Conservation (phyloP, 2,329 filamentous ascomycete species). For the Nemania sp. region DNA sequence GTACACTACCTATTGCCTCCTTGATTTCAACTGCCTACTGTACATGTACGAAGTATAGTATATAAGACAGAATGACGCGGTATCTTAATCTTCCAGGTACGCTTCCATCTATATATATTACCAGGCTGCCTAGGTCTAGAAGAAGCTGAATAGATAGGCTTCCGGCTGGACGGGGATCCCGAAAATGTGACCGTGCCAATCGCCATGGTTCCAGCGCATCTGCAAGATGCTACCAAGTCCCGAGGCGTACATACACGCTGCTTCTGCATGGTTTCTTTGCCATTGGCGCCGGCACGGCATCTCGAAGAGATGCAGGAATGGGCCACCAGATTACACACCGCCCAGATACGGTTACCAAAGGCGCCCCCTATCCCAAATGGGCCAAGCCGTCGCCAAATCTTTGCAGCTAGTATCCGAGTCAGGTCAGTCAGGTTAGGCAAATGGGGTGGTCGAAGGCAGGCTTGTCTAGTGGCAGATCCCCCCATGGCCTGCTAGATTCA, state of each 20-base stretch:
- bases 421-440: background rate
- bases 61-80: background rate
- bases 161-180: background rate
- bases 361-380: background rate
- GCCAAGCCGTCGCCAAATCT: slow-evolving; percentile 2
- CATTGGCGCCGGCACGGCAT: slow-evolving; percentile 6
- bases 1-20: no score
- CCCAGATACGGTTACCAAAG: slow-evolving; percentile 2
- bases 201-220: slow-evolving; percentile 25
- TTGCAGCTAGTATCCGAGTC: slow-evolving; percentile 2
- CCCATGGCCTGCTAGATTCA: slow-evolving; percentile 19
- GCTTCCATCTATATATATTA: no score
- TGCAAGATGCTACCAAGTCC: slow-evolving; percentile 17
- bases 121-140: no score
- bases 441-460: slow-evolving; percentile 1
- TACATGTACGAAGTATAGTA: no score
- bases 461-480: slow-evolving; percentile 24
- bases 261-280: slow-evolving; percentile 11
- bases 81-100: no score
- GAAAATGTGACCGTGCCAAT: slow-evolving; percentile 11
- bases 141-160: background rate
- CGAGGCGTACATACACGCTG: slow-evolving; percentile 11
- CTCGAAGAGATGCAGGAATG: slow-evolving; percentile 7
- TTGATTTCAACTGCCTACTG: no score
- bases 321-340: slow-evolving; percentile 6